These are phyloP conservation scores for Fusarium praegraminearum DNA, from an alignment of 2,329 filamentous ascomycete species.

Conservation along the genomic window DNA sequence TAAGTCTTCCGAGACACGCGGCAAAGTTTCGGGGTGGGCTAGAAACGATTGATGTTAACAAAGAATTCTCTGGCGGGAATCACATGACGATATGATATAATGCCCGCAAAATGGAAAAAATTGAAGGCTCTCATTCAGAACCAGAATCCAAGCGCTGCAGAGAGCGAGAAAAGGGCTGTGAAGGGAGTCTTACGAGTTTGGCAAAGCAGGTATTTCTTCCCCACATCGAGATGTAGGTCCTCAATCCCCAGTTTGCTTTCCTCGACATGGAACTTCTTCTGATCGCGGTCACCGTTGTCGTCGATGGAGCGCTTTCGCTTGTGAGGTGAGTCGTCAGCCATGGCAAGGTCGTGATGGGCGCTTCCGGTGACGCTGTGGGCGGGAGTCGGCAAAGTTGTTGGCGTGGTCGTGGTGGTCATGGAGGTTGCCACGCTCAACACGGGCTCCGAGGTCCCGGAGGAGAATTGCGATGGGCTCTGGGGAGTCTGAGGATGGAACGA, in stretches of 20 bases:
- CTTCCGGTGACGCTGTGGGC: slow-evolving; percentile 72
- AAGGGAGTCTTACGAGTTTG: slow-evolving; percentile 74
- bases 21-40: slow-evolving; percentile 63
- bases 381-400: slow-evolving; percentile 69
- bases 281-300: slow-evolving; percentile 66
- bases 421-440: slow-evolving; percentile 64
- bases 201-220: slow-evolving; percentile 75
- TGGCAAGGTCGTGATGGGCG: slow-evolving; percentile 58
- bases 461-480: slow-evolving; percentile 74
- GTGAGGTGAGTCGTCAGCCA: slow-evolving; percentile 65
- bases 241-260: slow-evolving; percentile 71
- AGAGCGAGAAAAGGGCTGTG: slow-evolving; percentile 50
- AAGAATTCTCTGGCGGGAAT: slow-evolving; percentile 49
- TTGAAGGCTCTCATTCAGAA: slow-evolving; percentile 27
- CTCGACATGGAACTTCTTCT: slow-evolving; percentile 73
- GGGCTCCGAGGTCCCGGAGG: slow-evolving; percentile 66
- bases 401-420: slow-evolving; percentile 63
- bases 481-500: slow-evolving; percentile 76
- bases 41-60: slow-evolving; percentile 60
- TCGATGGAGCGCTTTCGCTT: slow-evolving; percentile 73
- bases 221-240: slow-evolving; percentile 74
- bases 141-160: slow-evolving; percentile 44
- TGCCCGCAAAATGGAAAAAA: slow-evolving; percentile 28
- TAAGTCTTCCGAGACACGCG: slow-evolving; percentile 66
- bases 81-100: slow-evolving; percentile 34